These are phyloP conservation scores for Hylodesmum podocarpum DNA, from an alignment of 306 rosid species.

Conservation along the genomic window DNA sequence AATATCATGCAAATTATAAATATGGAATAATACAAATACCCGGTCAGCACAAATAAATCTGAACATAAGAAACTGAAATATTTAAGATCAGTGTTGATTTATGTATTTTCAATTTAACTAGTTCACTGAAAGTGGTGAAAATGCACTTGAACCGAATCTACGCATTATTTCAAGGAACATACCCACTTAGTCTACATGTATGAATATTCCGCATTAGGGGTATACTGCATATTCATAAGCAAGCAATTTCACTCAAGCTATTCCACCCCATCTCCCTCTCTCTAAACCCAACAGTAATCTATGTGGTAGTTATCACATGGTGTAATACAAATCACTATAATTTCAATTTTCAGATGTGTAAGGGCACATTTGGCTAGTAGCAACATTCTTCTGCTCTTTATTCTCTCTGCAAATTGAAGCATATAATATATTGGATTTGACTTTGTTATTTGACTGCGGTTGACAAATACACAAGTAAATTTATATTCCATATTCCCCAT, in stretches of 20 bases:
- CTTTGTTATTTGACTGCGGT: not conserved
- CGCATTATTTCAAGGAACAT: not conserved
- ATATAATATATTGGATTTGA: not conserved
- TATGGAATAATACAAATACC: not conserved
- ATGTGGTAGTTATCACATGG: not conserved
- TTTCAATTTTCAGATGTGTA: not conserved
- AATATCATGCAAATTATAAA: not conserved
- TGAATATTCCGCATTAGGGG: not conserved
- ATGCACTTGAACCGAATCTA: not conserved
- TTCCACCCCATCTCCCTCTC: not conserved
- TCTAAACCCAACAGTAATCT: not conserved
- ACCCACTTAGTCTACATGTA: no score
- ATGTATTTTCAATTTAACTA: not conserved
- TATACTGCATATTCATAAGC: not conserved
- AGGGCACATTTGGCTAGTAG: not conserved
- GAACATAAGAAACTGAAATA: not conserved
- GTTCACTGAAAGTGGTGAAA: not conserved
- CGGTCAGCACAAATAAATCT: slow-evolving; percentile 9
- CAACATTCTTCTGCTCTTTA: not conserved
- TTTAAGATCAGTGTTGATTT: not conserved
- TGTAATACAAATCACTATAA: not conserved
- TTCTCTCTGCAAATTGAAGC: not conserved
- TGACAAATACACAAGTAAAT: not conserved
- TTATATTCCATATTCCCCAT: not conserved
- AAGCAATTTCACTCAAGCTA: not conserved